These are phyloP conservation scores for Paulownia fortunei DNA, from an alignment of 257 asterid genomes.

Conservation along the genomic window DNA sequence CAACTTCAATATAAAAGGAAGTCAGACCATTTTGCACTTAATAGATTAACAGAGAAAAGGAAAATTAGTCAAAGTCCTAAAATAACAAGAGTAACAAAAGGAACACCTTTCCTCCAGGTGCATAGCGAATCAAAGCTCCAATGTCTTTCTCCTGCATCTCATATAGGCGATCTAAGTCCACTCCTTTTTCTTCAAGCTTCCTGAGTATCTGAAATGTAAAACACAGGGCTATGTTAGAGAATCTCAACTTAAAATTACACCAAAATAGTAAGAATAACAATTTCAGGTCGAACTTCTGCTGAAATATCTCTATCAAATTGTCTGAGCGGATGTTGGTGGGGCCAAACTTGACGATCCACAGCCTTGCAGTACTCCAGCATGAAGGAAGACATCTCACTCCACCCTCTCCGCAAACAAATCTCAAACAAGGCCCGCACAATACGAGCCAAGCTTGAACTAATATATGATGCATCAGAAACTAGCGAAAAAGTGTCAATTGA, in stretches of 20 bases:
- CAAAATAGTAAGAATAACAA: constrained; percentile 19
- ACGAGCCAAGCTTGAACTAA: constrained; percentile 96
- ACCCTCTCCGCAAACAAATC: constrained; percentile 91
- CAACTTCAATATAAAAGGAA: constrained; percentile 56
- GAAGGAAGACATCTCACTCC: constrained; percentile 94
- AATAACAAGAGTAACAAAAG: constrained; percentile 28
- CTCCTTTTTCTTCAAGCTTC: constrained; percentile 90
- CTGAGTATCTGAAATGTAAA: constrained; percentile 68
- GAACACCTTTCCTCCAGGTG: constrained; percentile 94
- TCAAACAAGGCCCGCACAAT: constrained; percentile 96
- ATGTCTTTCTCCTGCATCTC: constrained; percentile 93
- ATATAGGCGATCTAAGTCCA: constrained; percentile 79
- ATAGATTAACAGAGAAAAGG: constrained; percentile 12
- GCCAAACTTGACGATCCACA: constrained; percentile 98
- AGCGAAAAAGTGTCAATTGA: constrained; percentile 83
- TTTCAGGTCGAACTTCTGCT: constrained; percentile 57
- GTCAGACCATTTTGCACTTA: constrained; percentile 27
- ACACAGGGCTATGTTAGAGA: neutral
- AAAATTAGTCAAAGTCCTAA: constrained; percentile 9
- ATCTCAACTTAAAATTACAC: constrained; percentile 9
- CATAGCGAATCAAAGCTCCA: constrained; percentile 95
- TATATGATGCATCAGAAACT: constrained; percentile 90
- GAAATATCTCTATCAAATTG: constrained; percentile 91
- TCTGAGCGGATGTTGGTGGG: constrained; percentile 95
- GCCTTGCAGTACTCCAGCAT: constrained; percentile 96